A percentile compares a stretch with the other conserved stretches of the same genome.
phyloP scores from a whole-genome alignment of 2,329 filamentous ascomycete genomes.

The Neoarthrinium moseri region DNA sequence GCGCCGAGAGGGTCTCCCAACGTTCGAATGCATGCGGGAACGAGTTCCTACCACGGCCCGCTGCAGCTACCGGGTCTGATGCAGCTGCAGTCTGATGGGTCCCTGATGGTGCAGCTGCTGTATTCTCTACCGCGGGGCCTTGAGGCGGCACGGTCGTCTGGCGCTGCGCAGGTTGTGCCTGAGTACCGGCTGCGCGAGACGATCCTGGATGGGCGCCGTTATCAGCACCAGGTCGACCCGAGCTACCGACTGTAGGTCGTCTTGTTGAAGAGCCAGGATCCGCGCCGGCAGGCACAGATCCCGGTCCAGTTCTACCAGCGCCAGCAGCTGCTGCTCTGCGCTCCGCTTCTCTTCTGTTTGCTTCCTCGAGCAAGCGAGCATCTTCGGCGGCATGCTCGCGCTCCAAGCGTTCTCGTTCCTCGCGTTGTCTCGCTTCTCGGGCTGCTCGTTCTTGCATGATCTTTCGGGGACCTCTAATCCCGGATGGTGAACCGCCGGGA shows the following conservation, averaged over 20 bases:
- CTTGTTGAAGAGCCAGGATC: conserved; percentile 19
- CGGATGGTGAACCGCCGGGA: conserved; percentile 56
- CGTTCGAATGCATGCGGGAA: conserved; percentile 97
- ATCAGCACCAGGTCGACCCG: conserved; percentile 19
- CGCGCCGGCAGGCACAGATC: conserved; percentile 9
- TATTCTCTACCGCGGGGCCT: conserved; percentile 15
- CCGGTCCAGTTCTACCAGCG: conserved; percentile 25
- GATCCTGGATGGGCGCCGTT: conserved; percentile 15
- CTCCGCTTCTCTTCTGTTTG: conserved; percentile 57
- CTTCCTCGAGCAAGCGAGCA: conserved; percentile 52
- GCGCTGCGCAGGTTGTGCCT: conserved; percentile 23
- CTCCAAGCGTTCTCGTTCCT: conserved; percentile 54
- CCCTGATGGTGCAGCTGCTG: conserved; percentile 30
- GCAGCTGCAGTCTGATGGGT: conserved; percentile 27
- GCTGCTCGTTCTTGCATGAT: conserved; percentile 87
- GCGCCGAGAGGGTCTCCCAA: conserved; percentile 94
- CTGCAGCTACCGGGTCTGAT: conserved; percentile 28
- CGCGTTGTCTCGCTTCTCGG: conserved; percentile 69
- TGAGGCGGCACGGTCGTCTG: conserved; percentile 19
- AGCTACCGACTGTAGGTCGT: conserved; percentile 16
- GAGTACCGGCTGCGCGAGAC: conserved; percentile 14
- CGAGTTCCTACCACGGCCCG: conserved; percentile 54
- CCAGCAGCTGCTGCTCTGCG: conserved; percentile 54
- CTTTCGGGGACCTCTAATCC: conserved; percentile 80
- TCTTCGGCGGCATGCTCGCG: conserved; percentile 59